Evolutionary conservation across 352 stramenopile genomes (phyloP), one percentile per base, ranked within the genome.

Genomic region (Phytophthora meadii): DNA sequence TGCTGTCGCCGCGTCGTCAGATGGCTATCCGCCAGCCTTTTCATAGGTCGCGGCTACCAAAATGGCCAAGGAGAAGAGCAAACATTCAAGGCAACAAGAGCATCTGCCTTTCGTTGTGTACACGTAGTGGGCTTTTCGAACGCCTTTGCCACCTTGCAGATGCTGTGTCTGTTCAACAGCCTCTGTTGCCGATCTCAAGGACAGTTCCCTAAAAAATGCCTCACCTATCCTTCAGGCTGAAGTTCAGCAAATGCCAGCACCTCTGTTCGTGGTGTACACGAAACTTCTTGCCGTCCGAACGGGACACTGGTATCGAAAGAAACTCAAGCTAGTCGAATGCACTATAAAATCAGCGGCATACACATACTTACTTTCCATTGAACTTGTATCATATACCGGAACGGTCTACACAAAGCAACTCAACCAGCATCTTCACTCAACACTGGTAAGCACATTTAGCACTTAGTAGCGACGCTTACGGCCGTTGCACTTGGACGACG

Each of bases 401-500:
- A 14, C 30, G 11, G 30, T 32, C 17, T 54, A 44, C 48, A 54
- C 24, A 24, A 34, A 45, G 32, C 49, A 46, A 17, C 49, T 46
- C 49, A 56, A 45, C 49, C 49, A 56, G 44, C 22, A 56, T 56
- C 19, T 54, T 51, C 42, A 62, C 46, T 62, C 51, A 46, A 56
- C 44, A 64, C 37, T 56, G 52, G 24, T 24, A 36, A 51, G 14
- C 41, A 54, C n/a, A n/a, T 7, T 22, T 4, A 11, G 19, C 63
- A 10, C 52, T 48, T 64, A 68, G 61, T 68, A 48, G 24, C 61
- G 61, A 36, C 53, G 61, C 30, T 57, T 68, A 14, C 52, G 52
- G 14, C 61, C 61, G 15, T 62, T 68, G 37, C 61, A 68, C 61
- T 68, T 68, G 52, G 52, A 62, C 10, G 45, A 68, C 37, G 61